Percentiles rank a stretch among this genome's conserved stretches.
Evolutionary conservation across 1,284 basidiomycete genomes (phyloP).

Genomic region (Cryptococcus wingfieldii): DNA sequence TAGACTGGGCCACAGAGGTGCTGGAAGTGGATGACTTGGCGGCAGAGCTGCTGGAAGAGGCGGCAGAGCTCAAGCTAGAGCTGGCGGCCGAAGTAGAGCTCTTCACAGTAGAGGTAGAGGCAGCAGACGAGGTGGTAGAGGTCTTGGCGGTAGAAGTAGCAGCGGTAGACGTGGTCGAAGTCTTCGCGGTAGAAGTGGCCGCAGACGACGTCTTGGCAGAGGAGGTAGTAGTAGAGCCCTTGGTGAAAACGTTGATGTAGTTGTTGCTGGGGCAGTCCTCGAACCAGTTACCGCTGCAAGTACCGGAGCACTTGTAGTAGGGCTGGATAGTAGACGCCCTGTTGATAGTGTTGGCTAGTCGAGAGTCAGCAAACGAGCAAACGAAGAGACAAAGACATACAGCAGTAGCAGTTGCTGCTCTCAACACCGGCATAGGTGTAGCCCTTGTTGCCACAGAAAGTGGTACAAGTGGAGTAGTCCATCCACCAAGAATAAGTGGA

Average conservation of each 20-base stretch:
- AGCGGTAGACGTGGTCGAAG: conserved; percentile 2
- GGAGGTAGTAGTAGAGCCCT: not conserved
- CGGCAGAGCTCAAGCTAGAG: conserved; percentile 3
- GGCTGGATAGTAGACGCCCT: conserved; percentile 14
- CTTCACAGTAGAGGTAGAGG: conserved; percentile 4
- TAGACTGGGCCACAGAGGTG: not conserved
- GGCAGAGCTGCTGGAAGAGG: not conserved
- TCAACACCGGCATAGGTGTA: conserved; percentile 14
- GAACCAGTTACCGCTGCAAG: conserved; percentile 16
- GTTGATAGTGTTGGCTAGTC: conserved; percentile 8
- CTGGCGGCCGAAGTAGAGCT: conserved; percentile 6
- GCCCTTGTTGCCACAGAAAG: conserved; percentile 5
- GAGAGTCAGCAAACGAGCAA: not conserved
- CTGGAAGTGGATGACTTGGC: not conserved
- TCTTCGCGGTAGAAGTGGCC: conserved; percentile 1
- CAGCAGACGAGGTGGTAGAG: conserved; percentile 1
- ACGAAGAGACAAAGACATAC: not conserved
- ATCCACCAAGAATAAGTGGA: conserved; percentile 8
- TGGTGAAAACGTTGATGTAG: conserved; percentile 48
- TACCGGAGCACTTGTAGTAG: conserved; percentile 11
- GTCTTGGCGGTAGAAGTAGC: not conserved
- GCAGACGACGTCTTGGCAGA: not conserved
- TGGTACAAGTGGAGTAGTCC: conserved; percentile 13
- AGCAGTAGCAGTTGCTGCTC: too few relatives aligned
- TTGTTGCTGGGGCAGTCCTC: conserved; percentile 29